Base-by-base conservation (phyloP, 148 eudicot species). In the Cornus florida region DNA sequence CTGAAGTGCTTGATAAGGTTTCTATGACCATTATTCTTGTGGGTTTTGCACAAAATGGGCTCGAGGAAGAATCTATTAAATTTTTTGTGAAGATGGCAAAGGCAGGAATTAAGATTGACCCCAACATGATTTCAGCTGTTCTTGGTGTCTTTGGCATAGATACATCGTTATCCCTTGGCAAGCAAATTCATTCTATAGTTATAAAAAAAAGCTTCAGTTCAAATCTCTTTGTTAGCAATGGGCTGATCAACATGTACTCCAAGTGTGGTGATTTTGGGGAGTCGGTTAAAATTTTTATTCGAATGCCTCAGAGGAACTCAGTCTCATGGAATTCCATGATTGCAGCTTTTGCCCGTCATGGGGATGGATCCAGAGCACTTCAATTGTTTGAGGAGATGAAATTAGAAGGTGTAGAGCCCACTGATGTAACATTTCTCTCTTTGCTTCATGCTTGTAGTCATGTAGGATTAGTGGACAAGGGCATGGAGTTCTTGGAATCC, bases 391-490 rank as follows among this genome's bases (percentile, higher is more conserved):
- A 91, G 56, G 77, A 89, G 69, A 95, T 95, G 99, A 76, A 74
- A 82, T 77, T 66, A 20, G 82, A 83, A 48, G 87, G 90, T 8
- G 83, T 87, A 71, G 81, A 88, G 70, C 98, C 97, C 7, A 91
- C 92, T 1, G 98, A 91, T 71, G 84, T 92, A 24, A 94, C 98
- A 76, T 94, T 94, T 79, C 83, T 94, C 43, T 94, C 93, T 22
- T 79, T 94, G 83, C 92, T 94, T 72, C 98, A 92, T 72, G 95
- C 95, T 65, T 95, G 99, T 78, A 93, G 99, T 86, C 99, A 95
- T 79, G 89, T 86, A 7, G 99, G 99, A 3, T 74, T 91, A 76
- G 75, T 95, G 14, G 86, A 89, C n/a, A 90, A 88, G 56, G 99
- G 99, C 70, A 86, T 90, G 93, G 89, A 92, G 75, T 95, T 90